Evolutionary conservation across 345 rosid species (phyloP).

Genomic region (Odontarrhena argentea): DNA sequence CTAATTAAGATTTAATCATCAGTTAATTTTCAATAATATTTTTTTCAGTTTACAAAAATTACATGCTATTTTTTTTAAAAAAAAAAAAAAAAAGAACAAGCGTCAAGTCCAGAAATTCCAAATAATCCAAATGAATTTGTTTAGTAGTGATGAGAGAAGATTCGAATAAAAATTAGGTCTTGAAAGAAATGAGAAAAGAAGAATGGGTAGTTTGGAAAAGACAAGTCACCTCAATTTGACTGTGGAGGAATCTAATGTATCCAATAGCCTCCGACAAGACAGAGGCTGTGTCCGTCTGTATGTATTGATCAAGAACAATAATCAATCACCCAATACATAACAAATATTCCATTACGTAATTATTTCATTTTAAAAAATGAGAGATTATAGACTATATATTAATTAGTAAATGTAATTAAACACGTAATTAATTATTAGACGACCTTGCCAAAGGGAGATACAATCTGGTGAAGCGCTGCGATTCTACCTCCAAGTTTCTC

Average conservation of each 20-base stretch:
- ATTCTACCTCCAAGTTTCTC: slow-evolving; percentile 67
- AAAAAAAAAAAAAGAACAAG: not conserved
- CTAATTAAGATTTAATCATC: too few relatives aligned
- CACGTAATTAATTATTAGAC: not conserved
- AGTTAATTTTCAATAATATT: not conserved
- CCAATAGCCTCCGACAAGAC: slow-evolving; percentile 70
- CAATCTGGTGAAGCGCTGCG: slow-evolving; percentile 69
- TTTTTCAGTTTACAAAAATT: not conserved
- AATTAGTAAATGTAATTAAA: slow-evolving; percentile 20
- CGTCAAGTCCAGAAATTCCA: not conserved
- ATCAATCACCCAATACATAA: slow-evolving; percentile 25
- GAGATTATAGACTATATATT: not conserved
- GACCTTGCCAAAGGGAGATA: slow-evolving; percentile 80
- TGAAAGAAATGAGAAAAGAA: slow-evolving; percentile 25
- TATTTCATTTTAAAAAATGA: not conserved
- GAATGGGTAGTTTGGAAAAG: slow-evolving; percentile 36
- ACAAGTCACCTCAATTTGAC: slow-evolving; percentile 64
- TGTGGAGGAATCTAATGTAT: slow-evolving; percentile 66
- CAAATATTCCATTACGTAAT: slow-evolving; percentile 9
- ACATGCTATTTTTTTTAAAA: not conserved
- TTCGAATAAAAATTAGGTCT: slow-evolving; percentile 23
- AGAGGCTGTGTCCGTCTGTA: slow-evolving; percentile 73
- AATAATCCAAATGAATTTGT: slow-evolving; percentile 5
- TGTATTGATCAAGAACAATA: slow-evolving; percentile 8
- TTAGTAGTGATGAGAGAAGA: slow-evolving; percentile 29